Conservation (phyloP, 2,329 filamentous ascomycete species). For the Fusarium algeriense region DNA sequence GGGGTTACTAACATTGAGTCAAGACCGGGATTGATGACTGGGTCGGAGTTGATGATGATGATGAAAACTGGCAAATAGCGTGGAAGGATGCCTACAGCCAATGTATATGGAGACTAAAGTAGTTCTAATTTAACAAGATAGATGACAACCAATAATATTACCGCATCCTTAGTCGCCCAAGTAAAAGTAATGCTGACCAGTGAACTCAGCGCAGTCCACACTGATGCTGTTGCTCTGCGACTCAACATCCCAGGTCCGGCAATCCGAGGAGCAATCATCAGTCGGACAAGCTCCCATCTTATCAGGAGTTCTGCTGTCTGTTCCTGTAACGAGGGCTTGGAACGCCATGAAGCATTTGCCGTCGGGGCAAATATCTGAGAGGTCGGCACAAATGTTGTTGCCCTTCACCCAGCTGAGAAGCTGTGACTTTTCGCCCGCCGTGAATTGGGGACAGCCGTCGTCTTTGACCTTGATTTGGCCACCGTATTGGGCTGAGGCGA, state of each 20-base stretch:
- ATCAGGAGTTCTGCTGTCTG: background rate
- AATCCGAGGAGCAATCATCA: constrained; percentile 1
- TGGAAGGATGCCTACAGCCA: too few species aligned
- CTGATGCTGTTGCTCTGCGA: background rate
- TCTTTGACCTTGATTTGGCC: constrained; percentile 15
- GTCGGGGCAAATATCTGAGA: constrained; percentile 4
- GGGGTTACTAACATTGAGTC: too few species aligned
- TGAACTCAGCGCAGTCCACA: constrained; percentile 15
- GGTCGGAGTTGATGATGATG: too few species aligned
- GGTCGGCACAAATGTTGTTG: constrained; percentile 15
- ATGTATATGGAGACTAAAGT: too few species aligned
- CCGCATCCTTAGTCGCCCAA: constrained; percentile 2
- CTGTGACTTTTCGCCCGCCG: background rate
- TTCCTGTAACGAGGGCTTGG: background rate
- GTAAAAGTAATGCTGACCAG: constrained; percentile 18
- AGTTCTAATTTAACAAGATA: background rate
- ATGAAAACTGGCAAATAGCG: too few species aligned
- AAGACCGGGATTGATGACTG: too few species aligned
- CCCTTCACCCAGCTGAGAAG: background rate
- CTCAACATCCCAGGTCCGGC: constrained; percentile 11
- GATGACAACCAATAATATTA: too few species aligned
- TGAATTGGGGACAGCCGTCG: constrained; percentile 8
- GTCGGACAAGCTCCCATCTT: constrained; percentile 15
- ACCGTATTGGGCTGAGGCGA: constrained; percentile 3
- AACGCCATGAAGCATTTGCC: constrained; percentile 17